phyloP scores from a whole-genome alignment of 306 rosid species.

The Glycine tomentella region DNA sequence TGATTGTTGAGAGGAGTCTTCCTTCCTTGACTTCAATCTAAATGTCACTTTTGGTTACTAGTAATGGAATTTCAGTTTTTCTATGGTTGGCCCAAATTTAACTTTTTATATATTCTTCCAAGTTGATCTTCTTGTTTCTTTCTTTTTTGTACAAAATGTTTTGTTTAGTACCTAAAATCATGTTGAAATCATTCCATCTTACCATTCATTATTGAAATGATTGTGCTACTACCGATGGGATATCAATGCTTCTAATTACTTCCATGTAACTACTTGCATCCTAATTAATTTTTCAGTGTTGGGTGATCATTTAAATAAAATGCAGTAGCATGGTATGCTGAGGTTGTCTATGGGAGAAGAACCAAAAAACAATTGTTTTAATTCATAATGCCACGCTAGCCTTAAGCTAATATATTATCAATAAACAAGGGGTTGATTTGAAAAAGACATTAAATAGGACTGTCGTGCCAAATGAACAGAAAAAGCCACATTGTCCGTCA shows the following conservation, averaged over 20 bases:
- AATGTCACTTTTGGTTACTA: conserved; percentile 36
- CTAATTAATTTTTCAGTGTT: no score
- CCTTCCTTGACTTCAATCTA: conserved; percentile 58
- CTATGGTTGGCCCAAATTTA: conserved; percentile 17
- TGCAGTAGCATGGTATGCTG: background rate
- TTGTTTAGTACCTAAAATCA: no score
- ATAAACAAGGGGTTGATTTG: background rate
- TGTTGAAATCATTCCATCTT: no score
- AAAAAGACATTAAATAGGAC: conserved; percentile 6
- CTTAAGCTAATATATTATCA: no score
- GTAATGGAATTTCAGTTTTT: conserved; percentile 27
- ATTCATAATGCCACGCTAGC: no score
- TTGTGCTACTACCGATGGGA: no score
- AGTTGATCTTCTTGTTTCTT: background rate
- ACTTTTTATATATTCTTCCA: background rate
- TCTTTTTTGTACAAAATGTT: no score
- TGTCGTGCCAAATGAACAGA: background rate
- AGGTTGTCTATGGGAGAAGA: background rate
- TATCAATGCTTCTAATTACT: no score
- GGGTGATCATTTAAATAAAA: no score
- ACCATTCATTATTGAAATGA: no score
- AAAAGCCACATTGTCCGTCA: background rate
- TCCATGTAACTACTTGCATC: no score
- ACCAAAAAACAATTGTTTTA: no score
- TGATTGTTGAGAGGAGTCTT: conserved; percentile 42